A percentile compares a stretch with the other conserved stretches of the same genome.
phyloP scores from a whole-genome alignment of 1,284 basidiomycete species.

The Schizophyllum amplum region DNA sequence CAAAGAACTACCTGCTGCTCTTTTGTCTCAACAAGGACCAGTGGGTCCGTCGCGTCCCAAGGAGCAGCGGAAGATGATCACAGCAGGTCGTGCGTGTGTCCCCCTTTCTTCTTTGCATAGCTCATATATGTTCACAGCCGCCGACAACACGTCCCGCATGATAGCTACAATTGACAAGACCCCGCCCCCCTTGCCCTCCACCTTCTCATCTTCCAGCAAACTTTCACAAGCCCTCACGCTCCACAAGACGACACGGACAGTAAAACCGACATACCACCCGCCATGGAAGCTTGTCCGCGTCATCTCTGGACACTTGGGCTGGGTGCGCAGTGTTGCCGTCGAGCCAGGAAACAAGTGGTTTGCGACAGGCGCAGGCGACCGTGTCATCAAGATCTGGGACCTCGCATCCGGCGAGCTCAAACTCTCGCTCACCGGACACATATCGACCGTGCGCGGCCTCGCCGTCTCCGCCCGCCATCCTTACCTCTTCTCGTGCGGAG shows the following conservation, averaged over 20 bases:
- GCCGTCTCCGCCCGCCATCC: slow-evolving; percentile 92
- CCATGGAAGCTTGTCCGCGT: slow-evolving; percentile 96
- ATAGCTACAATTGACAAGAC: slow-evolving; percentile 67
- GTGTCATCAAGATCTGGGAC: slow-evolving; percentile 99
- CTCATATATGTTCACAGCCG: slow-evolving; percentile 21
- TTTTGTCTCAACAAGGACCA: slow-evolving; percentile 74
- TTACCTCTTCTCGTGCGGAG: slow-evolving; percentile 94
- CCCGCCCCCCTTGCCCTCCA: slow-evolving; percentile 53
- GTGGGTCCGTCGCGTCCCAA: slow-evolving; percentile 73
- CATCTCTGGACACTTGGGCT: slow-evolving; percentile 96
- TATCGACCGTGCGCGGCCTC: slow-evolving; percentile 91
- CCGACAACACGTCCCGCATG: slow-evolving; percentile 45
- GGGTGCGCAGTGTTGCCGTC: slow-evolving; percentile 95
- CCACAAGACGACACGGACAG: slow-evolving; percentile 85
- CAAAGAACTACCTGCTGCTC: slow-evolving; percentile 75
- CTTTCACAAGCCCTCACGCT: slow-evolving; percentile 83
- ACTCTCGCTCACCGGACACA: slow-evolving; percentile 93
- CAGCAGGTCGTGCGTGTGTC: slow-evolving; percentile 52
- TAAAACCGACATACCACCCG: slow-evolving; percentile 93
- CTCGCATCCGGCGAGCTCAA: slow-evolving; percentile 93
- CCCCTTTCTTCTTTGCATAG: not conserved
- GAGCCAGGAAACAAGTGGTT: slow-evolving; percentile 99
- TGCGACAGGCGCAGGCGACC: slow-evolving; percentile 93
- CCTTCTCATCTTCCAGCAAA: slow-evolving; percentile 53
- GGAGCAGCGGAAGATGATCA: slow-evolving; percentile 58